Evolutionary conservation across 164 flowering plant species (phyloP).

Genomic region (Hamamelis virginiana): DNA sequence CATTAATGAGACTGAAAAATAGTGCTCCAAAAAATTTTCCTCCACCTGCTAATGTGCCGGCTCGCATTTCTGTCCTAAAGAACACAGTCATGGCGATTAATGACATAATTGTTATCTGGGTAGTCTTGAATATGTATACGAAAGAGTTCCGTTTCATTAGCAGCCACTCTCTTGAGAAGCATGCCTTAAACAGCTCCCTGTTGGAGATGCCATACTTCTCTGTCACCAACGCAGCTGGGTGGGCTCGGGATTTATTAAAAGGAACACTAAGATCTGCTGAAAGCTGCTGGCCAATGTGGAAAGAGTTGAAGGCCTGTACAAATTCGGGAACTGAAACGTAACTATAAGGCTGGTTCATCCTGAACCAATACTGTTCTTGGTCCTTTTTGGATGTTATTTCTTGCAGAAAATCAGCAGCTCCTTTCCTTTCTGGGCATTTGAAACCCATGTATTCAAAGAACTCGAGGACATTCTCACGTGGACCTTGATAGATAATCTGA

Average conservation of each 20-base stretch:
- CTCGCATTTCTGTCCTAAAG: slow-evolving; percentile 50
- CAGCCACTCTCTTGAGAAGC: slow-evolving; percentile 55
- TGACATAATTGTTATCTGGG: slow-evolving; percentile 59
- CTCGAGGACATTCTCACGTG: slow-evolving; percentile 43
- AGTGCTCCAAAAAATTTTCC: slow-evolving; percentile 58
- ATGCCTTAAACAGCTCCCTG: slow-evolving; percentile 52
- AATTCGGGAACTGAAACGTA: slow-evolving; percentile 44
- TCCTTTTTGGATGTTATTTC: slow-evolving; percentile 67
- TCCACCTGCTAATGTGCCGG: slow-evolving; percentile 39
- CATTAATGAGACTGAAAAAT: slow-evolving; percentile 53
- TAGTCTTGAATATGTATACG: slow-evolving; percentile 53
- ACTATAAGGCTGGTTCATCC: slow-evolving; percentile 33
- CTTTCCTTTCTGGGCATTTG: slow-evolving; percentile 60
- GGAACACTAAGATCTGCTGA: slow-evolving; percentile 35
- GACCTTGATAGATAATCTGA: slow-evolving; percentile 56
- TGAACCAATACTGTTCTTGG: slow-evolving; percentile 61
- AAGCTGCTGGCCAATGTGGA: slow-evolving; percentile 42
- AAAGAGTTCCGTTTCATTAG: slow-evolving; percentile 56
- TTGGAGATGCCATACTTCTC: slow-evolving; percentile 53
- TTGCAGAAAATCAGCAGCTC: slow-evolving; percentile 59
- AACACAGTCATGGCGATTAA: slow-evolving; percentile 50
- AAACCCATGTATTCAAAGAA: slow-evolving; percentile 56
- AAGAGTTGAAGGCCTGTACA: slow-evolving; percentile 31
- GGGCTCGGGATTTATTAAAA: slow-evolving; percentile 39
- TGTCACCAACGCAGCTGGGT: slow-evolving; percentile 55